phyloP scores from a whole-genome alignment of 2,329 filamentous ascomycete species.

The Neonectria faginata region DNA sequence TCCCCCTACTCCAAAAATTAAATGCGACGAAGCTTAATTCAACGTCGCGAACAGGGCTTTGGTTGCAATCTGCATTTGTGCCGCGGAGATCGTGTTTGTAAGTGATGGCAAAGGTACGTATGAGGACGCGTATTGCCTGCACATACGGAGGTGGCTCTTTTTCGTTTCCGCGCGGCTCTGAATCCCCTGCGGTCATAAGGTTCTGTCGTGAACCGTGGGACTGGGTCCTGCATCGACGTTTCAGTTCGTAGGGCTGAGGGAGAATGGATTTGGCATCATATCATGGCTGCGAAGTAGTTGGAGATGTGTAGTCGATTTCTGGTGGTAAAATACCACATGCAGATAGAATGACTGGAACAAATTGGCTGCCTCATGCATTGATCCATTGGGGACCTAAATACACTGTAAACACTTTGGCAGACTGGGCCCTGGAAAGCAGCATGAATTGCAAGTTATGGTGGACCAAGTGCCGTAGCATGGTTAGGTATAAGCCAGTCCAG shows the following conservation, averaged over 20 bases:
- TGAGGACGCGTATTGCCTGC: neutral
- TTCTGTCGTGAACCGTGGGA: neutral
- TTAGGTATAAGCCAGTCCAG: no score
- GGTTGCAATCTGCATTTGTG: neutral
- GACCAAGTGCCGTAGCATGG: neutral
- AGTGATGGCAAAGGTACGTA: slow-evolving; percentile 34
- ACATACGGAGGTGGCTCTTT: slow-evolving; percentile 7
- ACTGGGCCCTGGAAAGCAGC: no score
- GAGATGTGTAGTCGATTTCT: neutral
- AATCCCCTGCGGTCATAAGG: neutral
- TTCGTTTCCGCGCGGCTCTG: slow-evolving; percentile 2
- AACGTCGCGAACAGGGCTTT: slow-evolving; percentile 31
- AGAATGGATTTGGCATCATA: neutral
- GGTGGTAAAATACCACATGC: neutral
- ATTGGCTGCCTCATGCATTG: no score
- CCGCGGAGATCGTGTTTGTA: slow-evolving; percentile 26
- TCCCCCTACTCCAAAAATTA: slow-evolving; percentile 2
- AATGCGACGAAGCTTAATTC: slow-evolving; percentile 35
- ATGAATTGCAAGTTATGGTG: no score
- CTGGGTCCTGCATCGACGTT: slow-evolving; percentile 12
- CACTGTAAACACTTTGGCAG: no score
- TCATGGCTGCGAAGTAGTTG: no score
- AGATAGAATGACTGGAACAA: neutral
- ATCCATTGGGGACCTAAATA: no score
- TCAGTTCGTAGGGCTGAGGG: slow-evolving; percentile 11